Conservation (phyloP, 2,329 filamentous ascomycete genomes). For the Trichoderma endophyticum region DNA sequence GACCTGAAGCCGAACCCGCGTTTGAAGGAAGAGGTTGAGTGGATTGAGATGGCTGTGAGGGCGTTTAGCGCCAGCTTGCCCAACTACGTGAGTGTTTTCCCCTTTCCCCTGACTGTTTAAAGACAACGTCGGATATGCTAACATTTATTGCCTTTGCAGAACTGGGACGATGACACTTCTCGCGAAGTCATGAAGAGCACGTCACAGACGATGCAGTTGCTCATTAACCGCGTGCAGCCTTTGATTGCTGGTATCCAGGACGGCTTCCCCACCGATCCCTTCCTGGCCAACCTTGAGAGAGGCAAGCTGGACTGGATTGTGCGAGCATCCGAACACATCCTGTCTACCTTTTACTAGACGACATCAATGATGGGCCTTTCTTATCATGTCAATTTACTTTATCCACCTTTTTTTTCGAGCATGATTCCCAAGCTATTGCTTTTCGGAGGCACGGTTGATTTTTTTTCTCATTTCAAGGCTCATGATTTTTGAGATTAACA, state of each 20-base stretch:
- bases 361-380: slow-evolving; percentile 26
- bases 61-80: slow-evolving; percentile 49
- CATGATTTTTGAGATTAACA: not conserved
- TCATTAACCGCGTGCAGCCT: slow-evolving; percentile 35
- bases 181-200: slow-evolving; percentile 39
- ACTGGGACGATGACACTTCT: slow-evolving; percentile 37
- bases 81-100: slow-evolving; percentile 46
- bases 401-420: not conserved
- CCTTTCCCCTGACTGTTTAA: not conserved
- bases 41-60: slow-evolving; percentile 59
- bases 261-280: slow-evolving; percentile 39
- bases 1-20: slow-evolving; percentile 51
- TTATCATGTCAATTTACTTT: not conserved
- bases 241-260: slow-evolving; percentile 35
- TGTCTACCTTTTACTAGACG: slow-evolving; percentile 31
- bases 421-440: slow-evolving; percentile 3
- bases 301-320: slow-evolving; percentile 41
- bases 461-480: not conserved
- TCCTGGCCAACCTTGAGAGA: slow-evolving; percentile 38
- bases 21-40: slow-evolving; percentile 55
- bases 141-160: slow-evolving; percentile 25
- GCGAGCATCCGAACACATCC: slow-evolving; percentile 35
- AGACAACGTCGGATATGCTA: not conserved
- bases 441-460: slow-evolving; percentile 1
- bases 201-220: slow-evolving; percentile 39